These are phyloP conservation scores for Golubevia sp. DNA, from an alignment of 1,284 basidiomycete species.

Conservation along the genomic window DNA sequence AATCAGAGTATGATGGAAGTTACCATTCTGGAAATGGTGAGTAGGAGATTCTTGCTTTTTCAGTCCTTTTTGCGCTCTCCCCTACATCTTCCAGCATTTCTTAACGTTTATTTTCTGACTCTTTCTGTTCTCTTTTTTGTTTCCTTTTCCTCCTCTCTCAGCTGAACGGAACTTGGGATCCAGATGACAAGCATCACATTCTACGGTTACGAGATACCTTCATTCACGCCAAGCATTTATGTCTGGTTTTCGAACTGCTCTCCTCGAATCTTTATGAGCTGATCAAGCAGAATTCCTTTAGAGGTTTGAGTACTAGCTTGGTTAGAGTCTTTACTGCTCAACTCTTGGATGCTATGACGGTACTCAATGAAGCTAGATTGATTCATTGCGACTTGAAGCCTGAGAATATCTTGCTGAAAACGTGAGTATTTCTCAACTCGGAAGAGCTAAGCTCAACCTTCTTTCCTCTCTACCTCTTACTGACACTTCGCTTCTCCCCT, in stretches of 20 bases:
- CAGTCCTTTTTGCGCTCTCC: neutral
- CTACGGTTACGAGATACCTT: constrained; percentile 56
- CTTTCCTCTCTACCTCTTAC: neutral
- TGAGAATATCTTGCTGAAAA: constrained; percentile 57
- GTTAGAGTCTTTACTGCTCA: constrained; percentile 59
- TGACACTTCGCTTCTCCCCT: neutral
- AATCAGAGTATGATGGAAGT: constrained; percentile 62
- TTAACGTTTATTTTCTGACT: neutral
- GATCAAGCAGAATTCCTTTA: constrained; percentile 61
- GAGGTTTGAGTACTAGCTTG: constrained; percentile 56
- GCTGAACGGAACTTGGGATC: constrained; percentile 64
- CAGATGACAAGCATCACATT: constrained; percentile 58
- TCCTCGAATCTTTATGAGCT: constrained; percentile 60
- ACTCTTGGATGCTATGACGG: constrained; percentile 51
- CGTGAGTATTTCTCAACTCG: constrained; percentile 43
- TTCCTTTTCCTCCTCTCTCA: constrained; percentile 58
- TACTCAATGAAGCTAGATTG: constrained; percentile 54
- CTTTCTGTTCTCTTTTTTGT: neutral
- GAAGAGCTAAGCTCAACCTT: constrained; percentile 9
- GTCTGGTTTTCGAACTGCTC: constrained; percentile 57
- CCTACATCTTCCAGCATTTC: neutral
- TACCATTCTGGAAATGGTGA: constrained; percentile 63
- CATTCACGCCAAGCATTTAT: constrained; percentile 59
- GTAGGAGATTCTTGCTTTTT: constrained; percentile 58
- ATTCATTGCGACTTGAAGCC: constrained; percentile 61